These are phyloP conservation scores for Jackrogersella multiformis DNA, from an alignment of 495 filamentous ascomycete genomes.

Conservation along the genomic window DNA sequence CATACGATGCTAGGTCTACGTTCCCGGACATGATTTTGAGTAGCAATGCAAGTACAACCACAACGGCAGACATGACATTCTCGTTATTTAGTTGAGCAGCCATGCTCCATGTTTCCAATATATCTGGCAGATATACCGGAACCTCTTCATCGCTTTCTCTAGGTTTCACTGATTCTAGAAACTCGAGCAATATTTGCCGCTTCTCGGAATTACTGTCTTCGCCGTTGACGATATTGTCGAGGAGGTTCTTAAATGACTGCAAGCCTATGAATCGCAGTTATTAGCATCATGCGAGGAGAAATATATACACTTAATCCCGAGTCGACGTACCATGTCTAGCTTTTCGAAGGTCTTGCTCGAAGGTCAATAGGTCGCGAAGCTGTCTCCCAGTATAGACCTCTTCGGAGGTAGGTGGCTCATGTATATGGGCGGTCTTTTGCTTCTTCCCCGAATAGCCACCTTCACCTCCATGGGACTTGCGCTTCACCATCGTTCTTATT, in stretches of 20 bases:
- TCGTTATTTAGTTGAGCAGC: conserved; percentile 77
- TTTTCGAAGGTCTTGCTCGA: conserved; percentile 68
- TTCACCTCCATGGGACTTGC: conserved; percentile 48
- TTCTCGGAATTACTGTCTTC: conserved; percentile 58
- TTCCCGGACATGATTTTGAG: conserved; percentile 74
- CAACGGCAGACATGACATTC: conserved; percentile 74
- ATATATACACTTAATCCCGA: background rate
- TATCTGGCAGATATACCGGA: conserved; percentile 70
- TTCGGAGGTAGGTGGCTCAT: conserved; percentile 60
- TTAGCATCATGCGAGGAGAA: conserved; percentile 18
- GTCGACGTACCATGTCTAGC: conserved; percentile 69
- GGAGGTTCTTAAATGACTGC: conserved; percentile 77
- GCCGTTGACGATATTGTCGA: conserved; percentile 69
- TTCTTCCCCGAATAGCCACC: conserved; percentile 42
- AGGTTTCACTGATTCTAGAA: conserved; percentile 73
- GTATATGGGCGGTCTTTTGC: conserved; percentile 49
- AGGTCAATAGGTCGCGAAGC: conserved; percentile 69
- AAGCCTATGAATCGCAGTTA: conserved; percentile 61
- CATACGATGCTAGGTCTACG: conserved; percentile 75
- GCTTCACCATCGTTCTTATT: conserved; percentile 51
- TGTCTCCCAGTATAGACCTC: conserved; percentile 68
- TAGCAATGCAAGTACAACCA: conserved; percentile 78
- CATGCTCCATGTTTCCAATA: conserved; percentile 83
- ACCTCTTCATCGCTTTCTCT: conserved; percentile 60
- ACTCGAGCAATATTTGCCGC: conserved; percentile 72